Evolutionary conservation across 257 asterid species (phyloP).

Genomic region (Solanum lycopersicoides): DNA sequence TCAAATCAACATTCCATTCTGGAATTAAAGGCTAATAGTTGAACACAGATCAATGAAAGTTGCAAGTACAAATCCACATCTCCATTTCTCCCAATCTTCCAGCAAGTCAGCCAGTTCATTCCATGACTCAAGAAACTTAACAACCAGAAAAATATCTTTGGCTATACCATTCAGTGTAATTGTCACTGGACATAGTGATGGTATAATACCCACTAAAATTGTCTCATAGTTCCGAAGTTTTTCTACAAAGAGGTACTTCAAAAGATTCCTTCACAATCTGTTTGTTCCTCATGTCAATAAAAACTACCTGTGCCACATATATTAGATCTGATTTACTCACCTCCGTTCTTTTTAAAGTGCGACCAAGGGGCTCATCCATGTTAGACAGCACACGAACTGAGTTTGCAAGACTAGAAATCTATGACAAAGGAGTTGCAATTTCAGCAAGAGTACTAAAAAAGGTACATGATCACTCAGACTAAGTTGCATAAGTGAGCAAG

Average conservation of each 20-base stretch:
- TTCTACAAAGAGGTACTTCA: background rate
- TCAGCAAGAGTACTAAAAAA: background rate
- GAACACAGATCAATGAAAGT: background rate
- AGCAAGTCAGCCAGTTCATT: background rate
- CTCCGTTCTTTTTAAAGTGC: slow-evolving; percentile 60
- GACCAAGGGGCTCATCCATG: slow-evolving; percentile 85
- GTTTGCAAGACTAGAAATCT: slow-evolving; percentile 57
- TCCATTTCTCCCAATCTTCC: background rate
- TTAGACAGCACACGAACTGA: slow-evolving; percentile 59
- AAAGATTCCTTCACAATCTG: background rate
- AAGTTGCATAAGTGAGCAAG: background rate
- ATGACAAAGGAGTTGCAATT: background rate
- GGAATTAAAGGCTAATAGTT: background rate
- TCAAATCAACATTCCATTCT: background rate
- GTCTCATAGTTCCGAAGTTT: background rate
- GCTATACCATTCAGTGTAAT: background rate
- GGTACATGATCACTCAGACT: background rate
- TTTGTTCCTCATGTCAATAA: background rate
- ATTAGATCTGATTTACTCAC: slow-evolving; percentile 15
- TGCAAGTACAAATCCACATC: background rate
- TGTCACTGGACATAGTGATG: background rate
- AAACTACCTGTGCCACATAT: background rate
- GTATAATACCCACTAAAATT: background rate
- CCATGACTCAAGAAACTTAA: background rate
- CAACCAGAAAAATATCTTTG: background rate